Base-by-base conservation (phyloP, 306 rosid genomes). In the Vicia faba region DNA sequence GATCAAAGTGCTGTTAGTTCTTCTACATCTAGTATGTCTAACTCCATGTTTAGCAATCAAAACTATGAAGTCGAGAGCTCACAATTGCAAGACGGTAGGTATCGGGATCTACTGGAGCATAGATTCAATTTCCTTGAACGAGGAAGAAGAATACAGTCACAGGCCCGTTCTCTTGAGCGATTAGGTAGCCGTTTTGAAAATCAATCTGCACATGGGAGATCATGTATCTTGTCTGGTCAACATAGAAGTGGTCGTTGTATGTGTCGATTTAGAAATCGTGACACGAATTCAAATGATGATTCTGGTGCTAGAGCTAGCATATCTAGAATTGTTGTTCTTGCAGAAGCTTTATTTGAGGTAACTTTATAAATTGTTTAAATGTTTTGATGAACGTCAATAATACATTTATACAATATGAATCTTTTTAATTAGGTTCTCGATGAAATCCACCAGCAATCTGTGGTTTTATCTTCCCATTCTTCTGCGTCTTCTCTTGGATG, bases 391-490 rank as follows among this genome's bases (percentile, higher is more conserved):
- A 54, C 40, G 7, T 70, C 77, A 63, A 33, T 29, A 13, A 26
- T 25, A 28, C 14, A 20, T 84, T 76, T 78, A 82, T 84, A 46
- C 79, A 56, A 72, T 74, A 82, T 88, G 80, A 90, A 90, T 75
- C 54, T 38, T 75, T 80, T 84, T 83, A 77, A 93, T 82, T 90
- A 93, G 99, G 99, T 93, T 88, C 97, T 93, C 88, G 97, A 93
- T 90, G 99, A 93, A 88, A 93, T 93, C 86, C 99, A 93, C 89
- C 97, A 90, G 97, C 99, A 90, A 83, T 88, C 97, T 45, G 95
- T 82, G 66, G 99, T 92, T 80, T 80, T 86, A 75, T 84, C 99
- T 64, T 84, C 97, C 71, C 95, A 88, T 16, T 96, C 92, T 44
- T 88, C 97, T 62, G 92, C 89, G 44, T 90, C 99, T 66, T 90